Conservation (phyloP, 2,329 filamentous ascomycete species). For the Leptoxyphium fumago region DNA sequence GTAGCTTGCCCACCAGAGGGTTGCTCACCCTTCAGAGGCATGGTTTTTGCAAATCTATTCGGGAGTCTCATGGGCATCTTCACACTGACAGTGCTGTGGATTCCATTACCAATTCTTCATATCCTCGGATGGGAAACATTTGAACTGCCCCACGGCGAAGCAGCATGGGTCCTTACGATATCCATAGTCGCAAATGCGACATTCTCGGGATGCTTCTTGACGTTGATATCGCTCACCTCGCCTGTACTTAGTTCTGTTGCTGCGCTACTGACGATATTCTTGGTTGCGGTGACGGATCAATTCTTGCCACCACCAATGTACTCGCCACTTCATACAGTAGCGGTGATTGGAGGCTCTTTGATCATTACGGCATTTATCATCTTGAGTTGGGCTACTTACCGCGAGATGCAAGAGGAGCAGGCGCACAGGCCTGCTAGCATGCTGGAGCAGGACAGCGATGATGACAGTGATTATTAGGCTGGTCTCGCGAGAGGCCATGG, state of each 20-base stretch:
- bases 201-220: conserved; percentile 85
- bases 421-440: conserved; percentile 38
- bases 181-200: conserved; percentile 77
- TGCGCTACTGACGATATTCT: conserved; percentile 87
- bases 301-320: conserved; percentile 55
- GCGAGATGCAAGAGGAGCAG: conserved; percentile 79
- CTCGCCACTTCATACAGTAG: conserved; percentile 56
- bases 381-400: conserved; percentile 80
- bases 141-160: conserved; percentile 61
- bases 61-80: conserved; percentile 77
- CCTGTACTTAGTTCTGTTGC: conserved; percentile 79
- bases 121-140: conserved; percentile 66
- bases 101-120: conserved; percentile 77
- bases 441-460: conserved; percentile 28
- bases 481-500: no score
- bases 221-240: conserved; percentile 82
- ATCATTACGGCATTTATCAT: conserved; percentile 83
- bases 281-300: conserved; percentile 88
- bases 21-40: conserved; percentile 68
- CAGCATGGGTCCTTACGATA: conserved; percentile 65
- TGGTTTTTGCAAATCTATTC: conserved; percentile 90
- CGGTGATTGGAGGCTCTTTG: conserved; percentile 66
- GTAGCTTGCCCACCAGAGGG: conserved; percentile 87
- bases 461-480: conserved; percentile 6
- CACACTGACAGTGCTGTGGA: conserved; percentile 77